Base-by-base conservation (phyloP, 2,329 filamentous ascomycete genomes). In the Albophoma yamanashiensis region DNA sequence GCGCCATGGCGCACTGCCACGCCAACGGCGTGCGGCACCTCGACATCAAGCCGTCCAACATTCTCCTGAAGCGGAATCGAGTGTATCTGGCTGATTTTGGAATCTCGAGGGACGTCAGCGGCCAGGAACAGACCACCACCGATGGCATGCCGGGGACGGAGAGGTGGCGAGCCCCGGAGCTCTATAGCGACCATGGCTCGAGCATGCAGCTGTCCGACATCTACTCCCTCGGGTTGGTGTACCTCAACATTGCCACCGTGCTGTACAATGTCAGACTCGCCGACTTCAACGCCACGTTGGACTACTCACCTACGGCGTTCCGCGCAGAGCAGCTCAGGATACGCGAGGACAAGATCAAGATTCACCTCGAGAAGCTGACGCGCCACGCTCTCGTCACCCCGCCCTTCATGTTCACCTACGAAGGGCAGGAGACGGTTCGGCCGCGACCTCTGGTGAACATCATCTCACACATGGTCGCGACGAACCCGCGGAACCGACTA, bases 51-150 rank as follows among this genome's bases (percentile, higher is more conserved):
- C 78, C 78, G 1, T 74, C 73, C 42, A 80, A 80, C 58, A 79
- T 80, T 57, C 70, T 80, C 2, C 68, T 80, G 9, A 76, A 73
- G 59, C 71, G 76, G 1, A 74, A 74, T 7, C 71, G 75, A 11
- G 78, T 80, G 11, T 79, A 79, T 60, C 69, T 80, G 17, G 75
- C 77, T 27, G 78, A 80, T 64, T 80, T 80, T 68, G 78, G 77
- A 42, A 79, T 80, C 31, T 76, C 79, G 15, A 70, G 73, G 58
- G 77, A 80, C 56, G 76, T 80, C 17, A 74, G 73, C 56, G 74
- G 74, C 50, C 72, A 73, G 31, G 77, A 79, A 12, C 71, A 77
- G 56, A 79, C 76, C 8, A 77, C 74, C 59, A 80, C 77, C 0
- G 72, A 74, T 38, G 75, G 74, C 0, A 60, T 68, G 12, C 73